Evolutionary conservation across 1,139 yeast species (phyloP), one percentile per base, ranked within the genome.

Genomic region (Candida sanyaensis): DNA sequence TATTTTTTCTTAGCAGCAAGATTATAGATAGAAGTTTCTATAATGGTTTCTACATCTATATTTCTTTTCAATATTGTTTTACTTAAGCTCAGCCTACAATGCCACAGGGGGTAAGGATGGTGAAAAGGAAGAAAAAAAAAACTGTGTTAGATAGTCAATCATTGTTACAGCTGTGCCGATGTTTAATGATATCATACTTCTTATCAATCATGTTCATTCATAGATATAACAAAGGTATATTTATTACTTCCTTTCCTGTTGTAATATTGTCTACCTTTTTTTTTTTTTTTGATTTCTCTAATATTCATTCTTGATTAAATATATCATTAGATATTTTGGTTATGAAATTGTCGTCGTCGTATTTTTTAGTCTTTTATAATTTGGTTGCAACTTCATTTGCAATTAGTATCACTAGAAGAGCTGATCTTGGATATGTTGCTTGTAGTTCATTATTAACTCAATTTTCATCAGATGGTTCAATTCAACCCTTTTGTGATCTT

Each of bases 401-500:
- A 11, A 37, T 37, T 28, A 26, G 41, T 37, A 32, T 37, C n/a
- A 28, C 32, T 10, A 8, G 9, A 9, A 26, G 12, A 24, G n/a
- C 8, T 12, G 42, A 38, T n/a, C 10, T 42, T 46, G 50, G 47
- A 5, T 49, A 42, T 41, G 37, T 37, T 23, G 54, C 52, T 13
- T 51, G 54, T 37, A 43, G 44, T 1, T 17, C 41, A 13, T 12
- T 40, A 17, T 37, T 49, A 7, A 12, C 32, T 9, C 31, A 43
- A n/a, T 41, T 39, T 36, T 39, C 44, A 10, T n/a, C 34, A 24
- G 31, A 44, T 13, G 46, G 42, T 4, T 34, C 26, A 8, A 13
- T 42, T 12, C 27, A 40, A 24, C 37, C 32, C 2, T 57, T 51
- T 51, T 68, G 73, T 54, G 58, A 62, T 45, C 54, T 53, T 40